Conservation (phyloP, 2,329 filamentous ascomycete species). For the Pseudocercospora ulei region DNA sequence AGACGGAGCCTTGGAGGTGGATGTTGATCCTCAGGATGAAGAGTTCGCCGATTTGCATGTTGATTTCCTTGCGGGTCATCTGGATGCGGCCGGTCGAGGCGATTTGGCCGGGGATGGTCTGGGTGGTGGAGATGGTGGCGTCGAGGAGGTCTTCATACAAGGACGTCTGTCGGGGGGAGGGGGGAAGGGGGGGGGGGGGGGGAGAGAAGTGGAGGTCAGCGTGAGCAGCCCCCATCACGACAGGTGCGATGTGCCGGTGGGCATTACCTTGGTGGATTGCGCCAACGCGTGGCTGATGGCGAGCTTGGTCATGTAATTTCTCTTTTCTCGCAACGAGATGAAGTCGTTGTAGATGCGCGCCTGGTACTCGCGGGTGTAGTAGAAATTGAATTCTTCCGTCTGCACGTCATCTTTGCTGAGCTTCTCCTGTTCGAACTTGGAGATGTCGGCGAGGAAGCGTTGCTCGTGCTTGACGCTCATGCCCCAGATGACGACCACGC, state of each 20-base stretch:
- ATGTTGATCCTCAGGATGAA: conserved; percentile 98
- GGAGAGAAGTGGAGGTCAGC: not conserved
- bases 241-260: not conserved
- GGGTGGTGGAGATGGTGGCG: conserved; percentile 84
- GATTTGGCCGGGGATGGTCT: conserved; percentile 86
- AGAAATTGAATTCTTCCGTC: conserved; percentile 97
- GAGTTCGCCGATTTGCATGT: conserved; percentile 98
- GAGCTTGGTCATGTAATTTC: conserved; percentile 95
- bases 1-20: conserved; percentile 89
- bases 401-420: conserved; percentile 80
- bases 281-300: conserved; percentile 92
- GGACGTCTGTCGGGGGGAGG: no score
- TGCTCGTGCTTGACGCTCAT: conserved; percentile 88
- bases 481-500: conserved; percentile 95
- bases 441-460: conserved; percentile 82
- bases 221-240: conserved; percentile 9
- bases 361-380: conserved; percentile 96
- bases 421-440: conserved; percentile 89
- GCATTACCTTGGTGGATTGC: conserved; percentile 82
- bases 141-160: conserved; percentile 93
- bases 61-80: conserved; percentile 80
- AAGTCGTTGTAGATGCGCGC: conserved; percentile 99
- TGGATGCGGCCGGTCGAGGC: conserved; percentile 86
- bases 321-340: conserved; percentile 85
- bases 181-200: no score